A percentile compares a stretch with the other conserved stretches of the same genome.
Evolutionary conservation across 148 eudicot species (phyloP).

Genomic region (Tetragonia tetragonoides): DNA sequence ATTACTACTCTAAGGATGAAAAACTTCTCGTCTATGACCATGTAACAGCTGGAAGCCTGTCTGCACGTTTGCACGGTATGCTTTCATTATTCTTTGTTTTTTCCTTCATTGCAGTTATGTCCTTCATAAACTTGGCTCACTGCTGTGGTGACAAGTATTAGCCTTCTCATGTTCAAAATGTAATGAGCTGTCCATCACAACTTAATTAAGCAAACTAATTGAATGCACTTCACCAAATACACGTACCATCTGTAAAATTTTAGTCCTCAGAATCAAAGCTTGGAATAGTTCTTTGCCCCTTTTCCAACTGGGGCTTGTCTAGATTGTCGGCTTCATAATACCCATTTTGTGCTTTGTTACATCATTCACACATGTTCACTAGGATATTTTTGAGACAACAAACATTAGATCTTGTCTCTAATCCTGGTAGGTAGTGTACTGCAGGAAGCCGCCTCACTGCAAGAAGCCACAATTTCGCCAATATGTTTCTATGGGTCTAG

Average conservation of each 20-base stretch:
- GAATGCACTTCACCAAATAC: background rate
- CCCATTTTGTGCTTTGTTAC: background rate
- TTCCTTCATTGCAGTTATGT: background rate
- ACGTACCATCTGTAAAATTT: background rate
- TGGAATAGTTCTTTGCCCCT: no score
- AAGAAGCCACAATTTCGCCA: no score
- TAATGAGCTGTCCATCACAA: background rate
- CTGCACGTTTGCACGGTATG: slow-evolving; percentile 72
- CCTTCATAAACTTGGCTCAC: background rate
- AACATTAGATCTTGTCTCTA: background rate
- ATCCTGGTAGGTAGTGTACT: background rate
- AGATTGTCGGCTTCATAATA: background rate
- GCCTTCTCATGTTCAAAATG: background rate
- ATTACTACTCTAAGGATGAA: slow-evolving; percentile 92
- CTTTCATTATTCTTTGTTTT: background rate
- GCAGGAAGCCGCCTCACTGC: background rate
- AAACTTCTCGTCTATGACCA: slow-evolving; percentile 83
- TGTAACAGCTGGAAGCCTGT: slow-evolving; percentile 61
- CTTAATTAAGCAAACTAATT: background rate
- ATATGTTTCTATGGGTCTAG: background rate
- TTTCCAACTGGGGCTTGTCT: no score
- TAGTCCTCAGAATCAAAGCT: background rate
- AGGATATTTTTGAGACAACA: background rate
- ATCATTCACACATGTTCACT: background rate
- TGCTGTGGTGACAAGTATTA: background rate